Evolutionary conservation across 1,284 basidiomycete species (phyloP), one percentile per base, ranked within the genome.

Genomic region (Rhizoctonia solani): DNA sequence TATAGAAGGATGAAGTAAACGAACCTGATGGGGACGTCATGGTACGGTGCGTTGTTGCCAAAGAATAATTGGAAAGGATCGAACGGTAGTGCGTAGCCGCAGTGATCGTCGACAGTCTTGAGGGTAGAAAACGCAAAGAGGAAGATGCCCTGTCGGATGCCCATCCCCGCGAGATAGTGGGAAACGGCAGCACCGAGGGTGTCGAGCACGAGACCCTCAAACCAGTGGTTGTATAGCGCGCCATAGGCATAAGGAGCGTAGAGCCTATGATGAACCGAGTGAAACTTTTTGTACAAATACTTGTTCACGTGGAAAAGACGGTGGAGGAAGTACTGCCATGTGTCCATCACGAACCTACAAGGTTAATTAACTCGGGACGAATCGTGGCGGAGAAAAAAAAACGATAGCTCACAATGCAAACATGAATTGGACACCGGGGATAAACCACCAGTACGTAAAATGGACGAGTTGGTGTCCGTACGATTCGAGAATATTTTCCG

Each of bases 21-120:
- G 32, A 72, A 88, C 89, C 83, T 93, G 92, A 78, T 98, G 96
- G 76, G 96, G 69, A 99, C 97, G 77, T 98, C 96, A 77, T 98
- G 96, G 77, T 98, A 99, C 76, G 97, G 93, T 1, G 95, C 92
- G 75, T 93, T 97, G 77, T 99, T 99, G n/a, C 84, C 81, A 69
- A 90, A 93, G 66, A 98, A 74, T 72, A 93, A 75, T 76, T 98
- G 95, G 52, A 95, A 80, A 1, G 92, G 92, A 75, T 97, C 95
- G 78, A 89, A 94, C 59, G 93, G 93, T 23, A 98, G 79, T 27
- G 78, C 82, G 76, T 97, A 98, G 0, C 96, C 96, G 71, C 95
- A 98, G 77, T 99, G 96, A 76, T 99, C 97, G 73, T 98, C 95
- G 49, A 99, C 94, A 0, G 96, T 98, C 82, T 99, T 99, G 74